Conservation (phyloP, 2,329 filamentous ascomycete species). For the Stenocarpella maydis region DNA sequence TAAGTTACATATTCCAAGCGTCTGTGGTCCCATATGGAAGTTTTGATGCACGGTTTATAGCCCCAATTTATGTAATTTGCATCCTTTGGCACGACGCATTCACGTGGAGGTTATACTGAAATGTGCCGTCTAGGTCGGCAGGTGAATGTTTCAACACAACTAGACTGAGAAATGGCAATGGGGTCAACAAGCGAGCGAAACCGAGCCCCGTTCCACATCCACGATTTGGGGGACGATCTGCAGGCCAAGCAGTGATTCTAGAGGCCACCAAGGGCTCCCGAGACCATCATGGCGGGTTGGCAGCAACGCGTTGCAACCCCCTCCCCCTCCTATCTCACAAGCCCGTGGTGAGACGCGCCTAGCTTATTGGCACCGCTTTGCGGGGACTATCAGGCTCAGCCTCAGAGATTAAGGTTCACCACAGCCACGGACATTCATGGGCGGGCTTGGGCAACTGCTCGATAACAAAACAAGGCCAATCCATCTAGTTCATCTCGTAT, state of each 20-base stretch:
- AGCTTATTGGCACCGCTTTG: constrained; percentile 3
- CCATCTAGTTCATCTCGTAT: background rate
- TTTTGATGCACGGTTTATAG: too few relatives aligned
- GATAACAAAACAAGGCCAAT: fast-evolving
- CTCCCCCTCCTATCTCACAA: background rate
- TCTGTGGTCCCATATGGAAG: too few relatives aligned
- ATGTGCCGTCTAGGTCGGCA: too few relatives aligned
- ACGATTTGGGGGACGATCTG: background rate
- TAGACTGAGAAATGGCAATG: too few relatives aligned
- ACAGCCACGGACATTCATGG: background rate
- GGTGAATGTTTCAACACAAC: too few relatives aligned
- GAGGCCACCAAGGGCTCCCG: constrained; percentile 2
- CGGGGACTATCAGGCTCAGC: background rate
- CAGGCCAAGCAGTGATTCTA: background rate
- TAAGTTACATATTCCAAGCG: too few relatives aligned
- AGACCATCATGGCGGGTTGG: background rate
- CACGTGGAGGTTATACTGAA: too few relatives aligned
- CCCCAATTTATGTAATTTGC: too few relatives aligned
- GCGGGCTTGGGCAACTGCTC: background rate
- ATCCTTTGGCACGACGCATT: too few relatives aligned
- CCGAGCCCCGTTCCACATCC: background rate
- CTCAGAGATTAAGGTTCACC: background rate
- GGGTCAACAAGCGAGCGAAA: background rate
- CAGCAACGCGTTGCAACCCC: too few relatives aligned
- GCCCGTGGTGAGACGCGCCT: constrained; percentile 9